Percentiles rank a stretch among this genome's conserved stretches.
Evolutionary conservation across 768 basidiomycete genomes (phyloP).

Genomic region (Auricularia heimuer): DNA sequence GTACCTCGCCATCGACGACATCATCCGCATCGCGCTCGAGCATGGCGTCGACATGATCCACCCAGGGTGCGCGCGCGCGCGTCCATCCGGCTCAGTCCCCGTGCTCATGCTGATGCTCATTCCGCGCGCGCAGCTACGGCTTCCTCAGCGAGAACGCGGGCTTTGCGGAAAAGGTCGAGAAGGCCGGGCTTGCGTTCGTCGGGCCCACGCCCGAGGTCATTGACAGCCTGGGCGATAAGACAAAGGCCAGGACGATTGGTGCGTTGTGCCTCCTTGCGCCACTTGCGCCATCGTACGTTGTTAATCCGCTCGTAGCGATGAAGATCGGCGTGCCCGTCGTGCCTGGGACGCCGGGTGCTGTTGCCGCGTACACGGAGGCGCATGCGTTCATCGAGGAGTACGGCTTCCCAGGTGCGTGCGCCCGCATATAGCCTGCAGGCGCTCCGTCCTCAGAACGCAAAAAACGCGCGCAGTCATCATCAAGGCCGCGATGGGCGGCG

Average conservation of each 20-base stretch:
- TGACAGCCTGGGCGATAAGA: constrained; percentile 97
- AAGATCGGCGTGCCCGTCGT: constrained; percentile 91
- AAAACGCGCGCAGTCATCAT: constrained; percentile 65
- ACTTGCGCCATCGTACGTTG: constrained; percentile 2
- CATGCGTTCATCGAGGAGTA: constrained; percentile 88
- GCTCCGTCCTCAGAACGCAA: background rate
- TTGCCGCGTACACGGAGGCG: constrained; percentile 68
- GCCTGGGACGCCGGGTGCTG: constrained; percentile 95
- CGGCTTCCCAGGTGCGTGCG: constrained; percentile 72
- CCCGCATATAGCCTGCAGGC: background rate
- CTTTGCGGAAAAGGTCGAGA: constrained; percentile 97
- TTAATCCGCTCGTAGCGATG: constrained; percentile 45
- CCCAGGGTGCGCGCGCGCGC: constrained; percentile 56
- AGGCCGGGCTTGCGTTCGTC: constrained; percentile 93
- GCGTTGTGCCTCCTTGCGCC: constrained; percentile 12
- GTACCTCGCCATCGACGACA: constrained; percentile 95
- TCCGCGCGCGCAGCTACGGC: constrained; percentile 57
- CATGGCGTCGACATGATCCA: constrained; percentile 99
- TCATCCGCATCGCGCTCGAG: constrained; percentile 91
- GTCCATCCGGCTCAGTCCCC: background rate
- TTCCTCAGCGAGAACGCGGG: constrained; percentile 95
- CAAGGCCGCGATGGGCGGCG: constrained; percentile 98
- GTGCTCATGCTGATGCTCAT: background rate
- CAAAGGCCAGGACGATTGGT: constrained; percentile 89
- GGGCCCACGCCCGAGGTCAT: constrained; percentile 95